A percentile compares a stretch with the other conserved stretches of the same genome.
Conservation (phyloP, 768 basidiomycete species). For the Pseudohyphozyma bogoriensis region DNA sequence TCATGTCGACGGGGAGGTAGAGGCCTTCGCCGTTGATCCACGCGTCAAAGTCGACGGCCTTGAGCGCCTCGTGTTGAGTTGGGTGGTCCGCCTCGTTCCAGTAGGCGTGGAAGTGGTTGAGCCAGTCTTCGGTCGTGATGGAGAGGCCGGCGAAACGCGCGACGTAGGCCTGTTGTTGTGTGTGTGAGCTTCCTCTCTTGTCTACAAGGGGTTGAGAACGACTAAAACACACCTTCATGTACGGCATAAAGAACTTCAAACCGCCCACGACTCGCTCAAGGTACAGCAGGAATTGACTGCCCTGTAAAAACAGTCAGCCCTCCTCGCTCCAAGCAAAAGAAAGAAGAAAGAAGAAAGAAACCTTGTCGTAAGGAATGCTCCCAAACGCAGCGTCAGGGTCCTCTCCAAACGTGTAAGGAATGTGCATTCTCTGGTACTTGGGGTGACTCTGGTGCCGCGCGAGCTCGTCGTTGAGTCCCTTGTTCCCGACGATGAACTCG, state of each 20-base stretch:
- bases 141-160: conserved; percentile 37
- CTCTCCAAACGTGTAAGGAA: conserved; percentile 26
- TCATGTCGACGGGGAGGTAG: conserved; percentile 35
- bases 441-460: conserved; percentile 51
- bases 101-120: conserved; percentile 39
- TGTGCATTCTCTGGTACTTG: conserved; percentile 59
- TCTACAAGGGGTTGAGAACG: too few species aligned
- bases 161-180: conserved; percentile 37
- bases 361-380: conserved; percentile 68
- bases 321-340: too few species aligned
- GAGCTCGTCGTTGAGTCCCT: conserved; percentile 61
- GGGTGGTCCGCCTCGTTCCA: conserved; percentile 31
- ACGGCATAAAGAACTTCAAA: conserved; percentile 30
- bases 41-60: conserved; percentile 27
- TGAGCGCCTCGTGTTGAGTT: conserved; percentile 32
- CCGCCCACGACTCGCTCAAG: conserved; percentile 44
- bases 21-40: conserved; percentile 42
- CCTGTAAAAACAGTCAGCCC: conserved; percentile 41
- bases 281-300: conserved; percentile 74
- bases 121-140: conserved; percentile 41
- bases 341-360: too few species aligned
- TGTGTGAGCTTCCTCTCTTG: too few species aligned
- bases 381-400: conserved; percentile 38
- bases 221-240: too few species aligned
- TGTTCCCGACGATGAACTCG: conserved; percentile 64